Evolutionary conservation across 2,329 filamentous ascomycete genomes (phyloP), one percentile per base, ranked within the genome.

Genomic region (Microdochium trichocladiopsis): DNA sequence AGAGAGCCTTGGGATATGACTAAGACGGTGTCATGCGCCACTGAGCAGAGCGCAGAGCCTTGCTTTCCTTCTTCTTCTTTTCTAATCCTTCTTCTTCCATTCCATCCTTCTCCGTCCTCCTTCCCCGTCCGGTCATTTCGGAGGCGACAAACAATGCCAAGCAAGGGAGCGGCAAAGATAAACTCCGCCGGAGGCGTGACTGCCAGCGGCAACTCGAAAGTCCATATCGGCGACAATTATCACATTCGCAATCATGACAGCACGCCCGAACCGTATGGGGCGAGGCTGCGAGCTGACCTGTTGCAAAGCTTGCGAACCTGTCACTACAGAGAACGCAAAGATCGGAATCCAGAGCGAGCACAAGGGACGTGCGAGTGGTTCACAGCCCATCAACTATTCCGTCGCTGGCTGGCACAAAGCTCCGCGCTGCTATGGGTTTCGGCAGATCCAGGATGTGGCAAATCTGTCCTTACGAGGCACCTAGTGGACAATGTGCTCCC

Each of bases 361-460:
- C 43, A 49, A 3, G 51, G 56, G 14, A 59, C 53, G 21, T 59
- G 57, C 24, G 51, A 56, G 53, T 59, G 54, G 57, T 57, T 56
- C 28, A 56, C 51, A 2, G 14, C 47, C 41, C 57, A 59, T 31
- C 45, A 1, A 8, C 50, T 45, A 24, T 59, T 59, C 28, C 6
- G 18, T 6, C 14, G n/a, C 16, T 45, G 37, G 37, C 37, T 10
- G 37, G 37, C 14, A 10, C 31, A 55, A 24, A 24, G 25, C 11
- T 55, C 51, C 8, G 47, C 47, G 28, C 16, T 51, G 37, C 16
- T 31, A 4, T 36, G 25, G 16, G 0, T 65, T 54, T 72, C 72
- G 23, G 72, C 71, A 9, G 66, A 73, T 50, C 72, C 72, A 3
- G 72, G 72, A 0, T 73, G 69, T 43, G 72, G 72, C 9, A 75